A percentile compares a stretch with the other conserved stretches of the same genome.
Evolutionary conservation across 345 rosid genomes (phyloP).

Genomic region (Raphanus sativus): DNA sequence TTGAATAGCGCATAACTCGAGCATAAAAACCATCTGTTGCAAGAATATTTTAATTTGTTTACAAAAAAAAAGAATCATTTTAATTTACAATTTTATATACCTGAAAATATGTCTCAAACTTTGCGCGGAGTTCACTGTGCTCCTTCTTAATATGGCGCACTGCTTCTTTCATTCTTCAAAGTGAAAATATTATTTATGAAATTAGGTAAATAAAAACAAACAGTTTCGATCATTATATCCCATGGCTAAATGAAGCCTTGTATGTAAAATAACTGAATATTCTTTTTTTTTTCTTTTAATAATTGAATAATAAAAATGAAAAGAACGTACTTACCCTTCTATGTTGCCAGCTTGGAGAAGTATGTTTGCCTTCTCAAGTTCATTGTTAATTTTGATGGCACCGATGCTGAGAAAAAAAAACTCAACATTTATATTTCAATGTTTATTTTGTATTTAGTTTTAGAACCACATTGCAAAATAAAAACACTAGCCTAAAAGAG

Average conservation of each 20-base stretch:
- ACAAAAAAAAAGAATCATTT: not conserved
- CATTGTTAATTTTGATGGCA: slow-evolving; percentile 12
- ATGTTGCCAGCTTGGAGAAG: slow-evolving; percentile 26
- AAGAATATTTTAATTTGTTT: not conserved
- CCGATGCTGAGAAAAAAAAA: slow-evolving; percentile 19
- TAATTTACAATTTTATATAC: not conserved
- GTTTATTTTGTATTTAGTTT: not conserved
- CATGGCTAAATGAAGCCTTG: too few relatives aligned
- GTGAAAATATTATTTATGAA: not conserved
- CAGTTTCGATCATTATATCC: not conserved
- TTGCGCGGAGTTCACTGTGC: slow-evolving; percentile 32
- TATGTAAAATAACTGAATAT: not conserved
- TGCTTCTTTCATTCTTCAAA: slow-evolving; percentile 25
- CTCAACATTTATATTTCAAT: not conserved
- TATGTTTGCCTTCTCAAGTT: slow-evolving; percentile 23
- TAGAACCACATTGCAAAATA: not conserved
- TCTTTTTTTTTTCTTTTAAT: too few relatives aligned
- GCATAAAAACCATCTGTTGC: not conserved
- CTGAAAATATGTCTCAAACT: slow-evolving; percentile 35
- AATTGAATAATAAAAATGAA: not conserved
- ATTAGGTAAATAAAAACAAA: not conserved
- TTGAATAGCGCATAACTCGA: not conserved
- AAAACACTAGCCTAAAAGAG: slow-evolving; percentile 18
- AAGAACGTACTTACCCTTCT: slow-evolving; percentile 17
- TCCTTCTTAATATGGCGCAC: slow-evolving; percentile 24